A percentile compares a stretch with the other conserved stretches of the same genome.
phyloP scores from a whole-genome alignment of 2,329 filamentous ascomycete genomes.

The Bipolaris zeicola region DNA sequence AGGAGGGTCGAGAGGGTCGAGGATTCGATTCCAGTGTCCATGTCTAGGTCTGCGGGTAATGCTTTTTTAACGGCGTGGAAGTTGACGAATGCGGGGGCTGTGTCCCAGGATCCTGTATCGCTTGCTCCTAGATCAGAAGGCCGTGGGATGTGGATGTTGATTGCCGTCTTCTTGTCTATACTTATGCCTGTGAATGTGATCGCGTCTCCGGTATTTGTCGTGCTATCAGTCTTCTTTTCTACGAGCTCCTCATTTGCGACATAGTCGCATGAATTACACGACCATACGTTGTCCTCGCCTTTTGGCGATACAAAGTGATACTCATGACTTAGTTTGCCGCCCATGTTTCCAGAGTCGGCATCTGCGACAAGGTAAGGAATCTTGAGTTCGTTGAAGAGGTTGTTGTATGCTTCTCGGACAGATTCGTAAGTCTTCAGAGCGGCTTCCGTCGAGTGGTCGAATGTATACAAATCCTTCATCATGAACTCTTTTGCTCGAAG shows the following conservation, averaged over 20 bases:
- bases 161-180: conserved; percentile 68
- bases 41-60: conserved; percentile 57
- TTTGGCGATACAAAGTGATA: conserved; percentile 82
- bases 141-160: conserved; percentile 60
- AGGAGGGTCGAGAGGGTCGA: conserved; percentile 29
- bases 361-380: conserved; percentile 83
- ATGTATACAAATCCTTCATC: conserved; percentile 99
- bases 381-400: conserved; percentile 80
- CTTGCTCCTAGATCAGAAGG: background rate
- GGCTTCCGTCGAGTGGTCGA: conserved; percentile 71
- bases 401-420: conserved; percentile 74
- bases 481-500: conserved; percentile 87
- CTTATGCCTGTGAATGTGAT: conserved; percentile 68
- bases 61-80: conserved; percentile 69
- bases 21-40: conserved; percentile 72
- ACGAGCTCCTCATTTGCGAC: conserved; percentile 89
- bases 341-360: conserved; percentile 96
- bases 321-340: conserved; percentile 89
- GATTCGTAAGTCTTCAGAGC: conserved; percentile 80
- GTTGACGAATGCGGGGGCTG: conserved; percentile 54
- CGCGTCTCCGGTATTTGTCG: conserved; percentile 14
- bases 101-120: conserved; percentile 18
- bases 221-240: conserved; percentile 39
- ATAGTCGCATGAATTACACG: conserved; percentile 74
- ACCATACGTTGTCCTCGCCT: conserved; percentile 85